Evolutionary conservation across 2,329 filamentous ascomycete genomes (phyloP).

Genomic region (Fusarium tjaetaba): DNA sequence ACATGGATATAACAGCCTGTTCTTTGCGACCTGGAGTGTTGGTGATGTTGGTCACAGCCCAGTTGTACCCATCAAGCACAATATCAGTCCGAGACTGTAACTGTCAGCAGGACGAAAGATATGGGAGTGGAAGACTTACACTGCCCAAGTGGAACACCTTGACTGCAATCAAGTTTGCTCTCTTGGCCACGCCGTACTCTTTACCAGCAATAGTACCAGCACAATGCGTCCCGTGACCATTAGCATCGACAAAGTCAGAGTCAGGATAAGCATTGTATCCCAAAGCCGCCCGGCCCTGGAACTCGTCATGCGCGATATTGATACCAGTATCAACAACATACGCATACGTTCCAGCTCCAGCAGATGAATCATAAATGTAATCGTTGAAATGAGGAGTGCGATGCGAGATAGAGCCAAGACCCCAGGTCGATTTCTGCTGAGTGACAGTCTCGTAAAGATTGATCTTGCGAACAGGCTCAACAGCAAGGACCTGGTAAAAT

Average conservation of each 20-base stretch:
- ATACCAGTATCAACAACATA: slow-evolving; percentile 68
- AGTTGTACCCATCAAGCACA: slow-evolving; percentile 48
- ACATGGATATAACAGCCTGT: slow-evolving; percentile 65
- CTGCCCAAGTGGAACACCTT: slow-evolving; percentile 53
- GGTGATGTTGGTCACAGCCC: slow-evolving; percentile 55
- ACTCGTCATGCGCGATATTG: slow-evolving; percentile 56
- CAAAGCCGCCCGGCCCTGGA: slow-evolving; percentile 54
- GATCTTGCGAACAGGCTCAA: slow-evolving; percentile 48
- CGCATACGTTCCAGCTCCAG: slow-evolving; percentile 55
- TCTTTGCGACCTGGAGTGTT: slow-evolving; percentile 49
- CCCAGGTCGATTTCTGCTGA: slow-evolving; percentile 54
- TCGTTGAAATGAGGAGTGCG: slow-evolving; percentile 45
- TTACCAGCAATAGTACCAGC: slow-evolving; percentile 57
- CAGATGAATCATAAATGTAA: slow-evolving; percentile 55
- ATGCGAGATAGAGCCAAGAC: slow-evolving; percentile 58
- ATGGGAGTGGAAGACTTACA: slow-evolving; percentile 1
- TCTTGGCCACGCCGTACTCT: slow-evolving; percentile 59
- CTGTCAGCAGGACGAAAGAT: neutral
- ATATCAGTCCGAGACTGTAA: slow-evolving; percentile 38
- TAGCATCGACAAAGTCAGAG: slow-evolving; percentile 47
- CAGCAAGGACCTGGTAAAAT: slow-evolving; percentile 44
- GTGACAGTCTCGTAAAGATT: slow-evolving; percentile 45
- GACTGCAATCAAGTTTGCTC: slow-evolving; percentile 54
- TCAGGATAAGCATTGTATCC: slow-evolving; percentile 50
- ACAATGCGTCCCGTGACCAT: slow-evolving; percentile 60